These are phyloP conservation scores for Chalciporus chontae DNA, from an alignment of 768 basidiomycete species.

Conservation along the genomic window DNA sequence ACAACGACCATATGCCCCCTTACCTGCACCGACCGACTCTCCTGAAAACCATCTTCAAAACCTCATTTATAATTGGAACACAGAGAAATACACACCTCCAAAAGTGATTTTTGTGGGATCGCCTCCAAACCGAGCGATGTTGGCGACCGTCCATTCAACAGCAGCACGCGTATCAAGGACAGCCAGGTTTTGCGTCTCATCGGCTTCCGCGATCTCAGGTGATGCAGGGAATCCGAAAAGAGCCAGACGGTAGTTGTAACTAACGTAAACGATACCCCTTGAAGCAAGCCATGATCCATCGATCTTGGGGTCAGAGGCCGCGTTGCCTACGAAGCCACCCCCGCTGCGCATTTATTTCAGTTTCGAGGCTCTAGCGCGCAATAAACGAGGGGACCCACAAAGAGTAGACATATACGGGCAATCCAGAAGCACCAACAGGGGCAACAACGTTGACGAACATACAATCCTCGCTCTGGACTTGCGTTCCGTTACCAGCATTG, in stretches of 20 bases:
- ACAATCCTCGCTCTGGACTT: background rate
- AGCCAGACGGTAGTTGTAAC: background rate
- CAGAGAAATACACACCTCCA: no score
- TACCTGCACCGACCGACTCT: background rate
- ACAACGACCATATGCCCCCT: no score
- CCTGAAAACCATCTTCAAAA: background rate
- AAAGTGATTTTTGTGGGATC: background rate
- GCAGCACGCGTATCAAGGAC: background rate
- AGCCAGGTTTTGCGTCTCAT: background rate
- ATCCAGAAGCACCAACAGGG: background rate
- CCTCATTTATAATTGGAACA: background rate
- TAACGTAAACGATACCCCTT: slow-evolving; percentile 2
- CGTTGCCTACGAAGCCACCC: background rate
- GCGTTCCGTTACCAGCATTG: slow-evolving; percentile 3
- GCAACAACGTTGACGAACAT: background rate
- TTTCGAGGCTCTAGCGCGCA: background rate
- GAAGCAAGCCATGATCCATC: slow-evolving; percentile 1
- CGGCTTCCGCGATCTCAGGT: background rate
- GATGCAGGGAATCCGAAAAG: background rate
- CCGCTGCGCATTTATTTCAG: background rate
- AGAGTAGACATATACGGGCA: background rate
- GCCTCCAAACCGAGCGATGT: background rate
- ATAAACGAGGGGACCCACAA: background rate
- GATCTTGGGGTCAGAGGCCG: background rate
- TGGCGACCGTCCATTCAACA: background rate